Evolutionary conservation across 352 stramenopile species (phyloP), one percentile per base, ranked within the genome.

Genomic region (Pythium phragmiticola): DNA sequence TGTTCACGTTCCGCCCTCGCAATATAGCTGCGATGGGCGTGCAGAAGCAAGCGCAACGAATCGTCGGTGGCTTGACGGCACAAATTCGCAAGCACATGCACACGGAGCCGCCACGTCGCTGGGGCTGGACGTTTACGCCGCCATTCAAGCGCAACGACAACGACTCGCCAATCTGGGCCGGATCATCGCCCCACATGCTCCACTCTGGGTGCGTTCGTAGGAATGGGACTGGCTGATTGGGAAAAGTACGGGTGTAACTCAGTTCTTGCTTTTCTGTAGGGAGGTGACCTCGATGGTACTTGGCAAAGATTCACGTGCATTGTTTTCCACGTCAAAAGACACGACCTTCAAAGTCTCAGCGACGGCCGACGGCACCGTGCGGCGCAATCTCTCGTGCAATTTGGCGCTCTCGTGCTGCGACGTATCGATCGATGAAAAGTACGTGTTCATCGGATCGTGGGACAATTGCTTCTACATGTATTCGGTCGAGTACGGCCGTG

Each of bases 391-490:
- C 49, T 88, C 79, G n/a, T 92, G 83, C 65, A 89, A 89, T 37
- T 26, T 92, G 11, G 83, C 83, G 16, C 57, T 93, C n/a, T 88
- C 82, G 12, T 91, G 84, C 47, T 93, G 84, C 56, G 85, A 88
- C 39, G 73, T 94, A 7, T 94, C 86, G 3, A 66, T 71, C 0
- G 86, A 94, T 49, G 87, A 95, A 67, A 93, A 92, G 59, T 87
- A 83, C 49, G 80, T 92, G 19, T 91, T 95, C 37, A 75, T 95
- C 55, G 86, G 85, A 5, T 92, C 84, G 17, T 88, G 73, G 79
- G 87, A 95, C 66, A 88, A 88, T 54, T 87, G 80, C 48, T 77
- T 95, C 41, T 94, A 94, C 73, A 94, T 95, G 86, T 93, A 92
- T 50, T 92, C 84, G 14, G 83, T 94, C 55, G 87, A 94, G 28